Evolutionary conservation across 2,329 filamentous ascomycete genomes (phyloP), one percentile per base, ranked within the genome.

Genomic region (Xylaria multiplex): DNA sequence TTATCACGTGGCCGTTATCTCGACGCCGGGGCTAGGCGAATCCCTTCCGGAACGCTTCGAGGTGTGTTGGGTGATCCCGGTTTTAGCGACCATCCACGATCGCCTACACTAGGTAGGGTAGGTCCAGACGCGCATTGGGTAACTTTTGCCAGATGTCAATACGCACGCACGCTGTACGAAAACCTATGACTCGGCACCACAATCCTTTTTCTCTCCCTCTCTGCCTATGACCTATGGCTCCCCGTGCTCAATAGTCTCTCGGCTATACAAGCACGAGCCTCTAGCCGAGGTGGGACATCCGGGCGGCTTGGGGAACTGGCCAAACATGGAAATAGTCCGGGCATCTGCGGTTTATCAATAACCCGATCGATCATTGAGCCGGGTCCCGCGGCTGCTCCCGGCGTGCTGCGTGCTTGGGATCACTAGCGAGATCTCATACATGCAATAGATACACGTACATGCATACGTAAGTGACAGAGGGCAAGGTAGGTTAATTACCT

Each of bases 1-100:
- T 43, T 40, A 42, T 66, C 64, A 63, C 64, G 59, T 66, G 64
- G 59, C 42, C 55, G 8, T 9, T 40, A 46, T 48, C 32, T 55
- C 46, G 55, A 53, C 59, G 56, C 50, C 64, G 64, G 64, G 64
- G 62, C 59, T 42, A 63, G 64, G 64, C 64, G 64, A 63, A 56
- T 52, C 50, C 64, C 64, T 66, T 66, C 54, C 45, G 32, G 42
- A 58, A 50, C 35, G 24, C 54, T 40, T 45, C 54, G 53, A 32
- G 32, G 14, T 19, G n/a, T 24, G 32, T 30, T 35, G 49, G 49
- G n/a, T 4, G 9, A 49, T 56, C 62, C 57, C 56, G 56, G 56
- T 55, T 59, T 49, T 52, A 24, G 11, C 53, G 14, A 13, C 53
- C 53, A 43, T 43, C 37, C 27, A 19, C 16, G 19, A 55, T 55